phyloP scores from a whole-genome alignment of 495 filamentous ascomycete genomes.

The Aspergillus baeticus region DNA sequence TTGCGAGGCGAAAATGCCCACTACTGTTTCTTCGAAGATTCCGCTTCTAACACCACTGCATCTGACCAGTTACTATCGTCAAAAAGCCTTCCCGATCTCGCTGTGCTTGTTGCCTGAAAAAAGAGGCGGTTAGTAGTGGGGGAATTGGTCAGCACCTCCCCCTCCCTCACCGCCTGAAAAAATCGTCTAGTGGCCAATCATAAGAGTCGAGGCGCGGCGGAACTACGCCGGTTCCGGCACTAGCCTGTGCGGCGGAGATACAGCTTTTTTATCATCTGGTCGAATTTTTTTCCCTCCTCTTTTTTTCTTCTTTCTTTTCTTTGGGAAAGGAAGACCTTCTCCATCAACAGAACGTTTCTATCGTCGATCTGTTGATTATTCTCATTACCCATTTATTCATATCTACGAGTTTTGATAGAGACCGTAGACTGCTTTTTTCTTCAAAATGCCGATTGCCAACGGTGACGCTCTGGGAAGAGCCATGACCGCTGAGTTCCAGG shows the following conservation, averaged over 20 bases:
- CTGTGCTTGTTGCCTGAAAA: neutral
- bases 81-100: too few relatives aligned
- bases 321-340: slow-evolving; percentile 55
- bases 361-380: slow-evolving; percentile 45
- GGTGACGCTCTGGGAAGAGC: slow-evolving; percentile 50
- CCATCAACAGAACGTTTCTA: slow-evolving; percentile 51
- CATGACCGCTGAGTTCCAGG: slow-evolving; percentile 48
- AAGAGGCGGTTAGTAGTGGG: neutral
- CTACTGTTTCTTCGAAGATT: too few relatives aligned
- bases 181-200: slow-evolving; percentile 40
- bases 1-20: too few relatives aligned
- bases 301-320: slow-evolving; percentile 53
- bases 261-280: slow-evolving; percentile 36
- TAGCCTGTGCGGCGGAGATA: slow-evolving; percentile 26
- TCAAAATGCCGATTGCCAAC: slow-evolving; percentile 70
- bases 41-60: too few relatives aligned
- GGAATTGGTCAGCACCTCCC: slow-evolving; percentile 10
- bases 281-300: slow-evolving; percentile 43
- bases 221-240: slow-evolving; percentile 24
- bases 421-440: slow-evolving; percentile 27
- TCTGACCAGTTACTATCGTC: too few relatives aligned
- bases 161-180: slow-evolving; percentile 30
- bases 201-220: slow-evolving; percentile 7
- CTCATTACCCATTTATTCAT: slow-evolving; percentile 10
- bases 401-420: slow-evolving; percentile 26